Evolutionary conservation across 1,284 basidiomycete species (phyloP), one percentile per base, ranked within the genome.

Genomic region (Earliella scabrosa): DNA sequence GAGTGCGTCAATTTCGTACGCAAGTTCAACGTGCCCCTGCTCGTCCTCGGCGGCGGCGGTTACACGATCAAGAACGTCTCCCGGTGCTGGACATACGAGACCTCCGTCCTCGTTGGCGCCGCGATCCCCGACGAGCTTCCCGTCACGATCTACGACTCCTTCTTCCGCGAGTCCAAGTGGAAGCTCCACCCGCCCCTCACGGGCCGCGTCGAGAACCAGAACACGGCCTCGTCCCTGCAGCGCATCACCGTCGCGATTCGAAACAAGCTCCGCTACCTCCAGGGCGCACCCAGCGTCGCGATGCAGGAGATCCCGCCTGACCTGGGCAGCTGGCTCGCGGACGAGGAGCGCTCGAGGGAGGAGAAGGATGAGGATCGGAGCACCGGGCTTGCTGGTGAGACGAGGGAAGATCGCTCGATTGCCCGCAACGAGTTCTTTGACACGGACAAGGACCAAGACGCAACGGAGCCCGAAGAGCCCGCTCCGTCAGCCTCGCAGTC

Each of bases 41-140:
- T 99, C 16, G 91, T 97, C 7, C 73, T 99, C 2, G 97, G 97
- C 18, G 97, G 97, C 1, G 97, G 97, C 1, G 97, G 97, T 0
- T 99, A 99, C 71, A 96, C 92, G 2, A 92, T 95, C 66, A 93
- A 93, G 70, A 97, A 97, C 66, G 97, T 99, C 52, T 93, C 93
- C 40, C 85, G 97, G n/a, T 98, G 97, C 71, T 99, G 97, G 97
- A 91, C 97, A 10, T 98, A 98, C 77, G 97, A 99, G 74, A 99
- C 97, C 0, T 89, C 93, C 5, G 91, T 99, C 0, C 82, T 96
- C n/a, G 88, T 96, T 24, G 92, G 94, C 16, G 86, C 90, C 0
- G 77, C 83, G 16, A 84, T 99, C 13, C 88, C 95, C 0, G 90
- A 97, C 72, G 87, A 90, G 54, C 85, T 99, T 5, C 97, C 97